Evolutionary conservation across 805 yeast species (phyloP).

Genomic region (Saturnispora dispora): DNA sequence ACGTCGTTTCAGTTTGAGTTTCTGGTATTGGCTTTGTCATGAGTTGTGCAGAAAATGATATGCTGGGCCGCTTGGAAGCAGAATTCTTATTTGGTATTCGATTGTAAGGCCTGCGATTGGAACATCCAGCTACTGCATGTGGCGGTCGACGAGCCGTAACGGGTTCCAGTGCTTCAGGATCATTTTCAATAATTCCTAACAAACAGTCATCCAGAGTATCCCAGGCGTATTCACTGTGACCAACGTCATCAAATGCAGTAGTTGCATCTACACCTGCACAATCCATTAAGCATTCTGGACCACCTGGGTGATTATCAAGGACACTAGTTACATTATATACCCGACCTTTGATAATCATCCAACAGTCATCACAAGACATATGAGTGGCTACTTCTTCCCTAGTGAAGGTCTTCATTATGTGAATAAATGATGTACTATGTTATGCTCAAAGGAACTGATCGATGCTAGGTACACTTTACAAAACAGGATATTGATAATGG

Average conservation of each 20-base stretch:
- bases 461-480: not conserved
- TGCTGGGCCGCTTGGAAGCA: not conserved
- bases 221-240: conserved; percentile 77
- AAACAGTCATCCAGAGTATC: conserved; percentile 77
- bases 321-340: conserved; percentile 56
- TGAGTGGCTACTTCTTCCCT: conserved; percentile 38
- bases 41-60: not conserved
- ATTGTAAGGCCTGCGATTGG: not conserved
- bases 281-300: conserved; percentile 71
- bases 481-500: not conserved
- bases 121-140: conserved; percentile 6
- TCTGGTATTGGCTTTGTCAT: not conserved
- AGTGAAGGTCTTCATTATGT: not conserved
- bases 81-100: not conserved
- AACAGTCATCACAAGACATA: conserved; percentile 43
- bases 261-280: conserved; percentile 79
- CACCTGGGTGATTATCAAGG: conserved; percentile 68
- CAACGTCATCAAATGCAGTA: conserved; percentile 53
- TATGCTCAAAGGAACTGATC: not conserved
- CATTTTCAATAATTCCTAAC: conserved; percentile 51
- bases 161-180: conserved; percentile 1
- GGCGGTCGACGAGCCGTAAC: conserved; percentile 5
- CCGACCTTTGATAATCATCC: conserved; percentile 64
- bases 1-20: not conserved
- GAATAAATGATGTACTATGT: not conserved